Conservation (phyloP, 768 basidiomycete genomes). For the Phlegmacium glaucopus region DNA sequence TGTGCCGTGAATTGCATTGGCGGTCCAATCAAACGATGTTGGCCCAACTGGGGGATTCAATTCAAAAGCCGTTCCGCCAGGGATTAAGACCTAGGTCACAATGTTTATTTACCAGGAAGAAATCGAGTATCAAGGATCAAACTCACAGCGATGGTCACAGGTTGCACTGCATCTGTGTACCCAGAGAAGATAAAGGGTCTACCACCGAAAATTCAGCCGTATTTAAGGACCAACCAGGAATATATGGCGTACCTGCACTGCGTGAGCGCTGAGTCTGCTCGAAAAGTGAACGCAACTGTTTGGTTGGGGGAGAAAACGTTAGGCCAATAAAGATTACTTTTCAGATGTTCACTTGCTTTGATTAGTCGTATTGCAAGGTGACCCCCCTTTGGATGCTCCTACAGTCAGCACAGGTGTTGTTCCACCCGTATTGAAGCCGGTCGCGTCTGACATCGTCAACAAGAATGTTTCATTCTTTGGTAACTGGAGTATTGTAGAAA, state of each 20-base stretch:
- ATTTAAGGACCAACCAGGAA: background rate
- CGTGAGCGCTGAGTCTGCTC: conserved; percentile 47
- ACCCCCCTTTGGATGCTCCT: conserved; percentile 40
- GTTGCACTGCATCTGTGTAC: conserved; percentile 44
- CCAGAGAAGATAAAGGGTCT: conserved; percentile 47
- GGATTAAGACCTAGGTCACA: conserved; percentile 53
- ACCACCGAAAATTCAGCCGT: conserved; percentile 1
- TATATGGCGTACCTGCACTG: conserved; percentile 54
- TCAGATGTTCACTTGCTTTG: conserved; percentile 28
- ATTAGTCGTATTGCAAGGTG: conserved; percentile 45
- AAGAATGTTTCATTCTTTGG: conserved; percentile 38
- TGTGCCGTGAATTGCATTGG: conserved; percentile 56
- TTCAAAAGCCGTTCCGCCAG: conserved; percentile 51
- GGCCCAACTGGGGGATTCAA: conserved; percentile 39
- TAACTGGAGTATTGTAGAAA: conserved; percentile 43
- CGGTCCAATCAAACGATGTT: conserved; percentile 48
- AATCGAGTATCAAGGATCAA: background rate
- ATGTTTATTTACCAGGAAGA: background rate
- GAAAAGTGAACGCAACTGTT: conserved; percentile 44
- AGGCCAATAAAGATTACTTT: background rate
- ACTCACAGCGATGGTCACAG: conserved; percentile 52
- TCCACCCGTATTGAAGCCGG: conserved; percentile 68
- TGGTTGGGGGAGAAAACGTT: conserved; percentile 15
- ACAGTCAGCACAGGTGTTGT: conserved; percentile 46
- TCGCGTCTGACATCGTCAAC: conserved; percentile 68